These are phyloP conservation scores for Misopates orontium DNA, from an alignment of 257 asterid genomes.

Conservation along the genomic window DNA sequence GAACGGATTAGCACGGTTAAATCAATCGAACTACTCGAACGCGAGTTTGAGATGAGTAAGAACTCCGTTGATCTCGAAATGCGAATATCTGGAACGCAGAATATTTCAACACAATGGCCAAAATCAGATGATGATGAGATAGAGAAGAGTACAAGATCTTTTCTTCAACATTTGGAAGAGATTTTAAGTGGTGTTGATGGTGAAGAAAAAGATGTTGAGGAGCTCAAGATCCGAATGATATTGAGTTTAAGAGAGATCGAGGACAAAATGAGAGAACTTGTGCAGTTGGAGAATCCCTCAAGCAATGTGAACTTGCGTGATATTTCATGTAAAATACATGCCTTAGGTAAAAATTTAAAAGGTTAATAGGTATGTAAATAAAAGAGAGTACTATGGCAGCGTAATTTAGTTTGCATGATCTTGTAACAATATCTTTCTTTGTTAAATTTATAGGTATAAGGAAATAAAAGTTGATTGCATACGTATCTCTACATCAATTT, in stretches of 20 bases:
- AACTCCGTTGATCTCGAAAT: conserved; percentile 50
- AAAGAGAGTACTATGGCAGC: no score
- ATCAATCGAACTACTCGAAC: conserved; percentile 44
- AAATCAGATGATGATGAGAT: conserved; percentile 34
- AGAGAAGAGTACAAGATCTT: conserved; percentile 32
- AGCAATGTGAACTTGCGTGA: no score
- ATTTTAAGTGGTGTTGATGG: conserved; percentile 29
- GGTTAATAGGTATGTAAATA: no score
- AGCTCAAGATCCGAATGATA: conserved; percentile 35
- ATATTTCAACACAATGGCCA: conserved; percentile 19
- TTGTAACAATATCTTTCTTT: no score
- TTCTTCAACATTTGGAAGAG: conserved; percentile 46
- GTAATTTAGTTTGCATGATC: no score
- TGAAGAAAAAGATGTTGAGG: conserved; percentile 28
- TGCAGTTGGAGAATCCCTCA: no score
- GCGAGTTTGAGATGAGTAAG: conserved; percentile 52
- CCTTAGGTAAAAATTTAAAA: no score
- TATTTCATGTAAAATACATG: no score
- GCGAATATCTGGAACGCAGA: conserved; percentile 58
- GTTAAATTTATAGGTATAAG: no score
- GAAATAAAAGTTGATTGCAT: no score
- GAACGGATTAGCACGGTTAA: conserved; percentile 55
- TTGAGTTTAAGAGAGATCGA: conserved; percentile 19
- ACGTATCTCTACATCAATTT: no score
- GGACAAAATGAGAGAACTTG: no score